Conservation (phyloP, 1,284 basidiomycete genomes). For the Ganoderma lingzhi region DNA sequence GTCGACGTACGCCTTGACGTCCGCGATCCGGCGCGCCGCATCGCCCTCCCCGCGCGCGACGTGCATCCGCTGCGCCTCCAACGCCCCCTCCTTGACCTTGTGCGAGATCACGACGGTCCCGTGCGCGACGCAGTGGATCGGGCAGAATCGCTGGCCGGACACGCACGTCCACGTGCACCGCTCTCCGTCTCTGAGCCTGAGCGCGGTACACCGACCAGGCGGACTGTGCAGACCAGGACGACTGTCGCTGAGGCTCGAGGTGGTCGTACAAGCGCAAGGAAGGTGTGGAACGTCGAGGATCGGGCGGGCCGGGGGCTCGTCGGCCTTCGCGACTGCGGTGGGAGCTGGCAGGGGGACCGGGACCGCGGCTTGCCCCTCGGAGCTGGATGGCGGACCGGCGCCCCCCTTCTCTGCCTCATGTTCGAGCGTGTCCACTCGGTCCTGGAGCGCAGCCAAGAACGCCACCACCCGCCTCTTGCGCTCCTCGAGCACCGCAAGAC, state of each 20-base stretch:
- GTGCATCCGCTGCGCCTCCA: neutral
- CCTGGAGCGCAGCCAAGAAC: slow-evolving; percentile 2
- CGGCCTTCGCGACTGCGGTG: neutral
- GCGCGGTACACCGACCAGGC: neutral
- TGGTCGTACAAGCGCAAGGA: neutral
- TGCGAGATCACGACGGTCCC: neutral
- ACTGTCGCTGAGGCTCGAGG: neutral
- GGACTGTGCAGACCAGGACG: neutral
- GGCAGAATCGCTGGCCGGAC: neutral
- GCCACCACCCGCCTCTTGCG: neutral
- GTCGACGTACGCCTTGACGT: neutral
- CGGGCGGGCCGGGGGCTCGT: slow-evolving; percentile 1
- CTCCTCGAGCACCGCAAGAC: neutral
- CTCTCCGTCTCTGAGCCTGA: neutral
- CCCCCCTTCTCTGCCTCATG: neutral
- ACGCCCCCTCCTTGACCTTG: neutral
- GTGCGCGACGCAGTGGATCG: neutral
- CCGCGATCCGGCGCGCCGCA: neutral
- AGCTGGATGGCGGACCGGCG: neutral
- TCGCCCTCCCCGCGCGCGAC: neutral
- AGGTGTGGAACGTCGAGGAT: slow-evolving; percentile 3
- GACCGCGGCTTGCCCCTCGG: neutral
- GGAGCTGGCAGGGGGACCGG: too few species aligned
- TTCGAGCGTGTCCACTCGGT: neutral
- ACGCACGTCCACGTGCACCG: neutral